A percentile compares a stretch with the other conserved stretches of the same genome.
Evolutionary conservation across 345 rosid genomes (phyloP).

Genomic region (Rhodamnia argentea): DNA sequence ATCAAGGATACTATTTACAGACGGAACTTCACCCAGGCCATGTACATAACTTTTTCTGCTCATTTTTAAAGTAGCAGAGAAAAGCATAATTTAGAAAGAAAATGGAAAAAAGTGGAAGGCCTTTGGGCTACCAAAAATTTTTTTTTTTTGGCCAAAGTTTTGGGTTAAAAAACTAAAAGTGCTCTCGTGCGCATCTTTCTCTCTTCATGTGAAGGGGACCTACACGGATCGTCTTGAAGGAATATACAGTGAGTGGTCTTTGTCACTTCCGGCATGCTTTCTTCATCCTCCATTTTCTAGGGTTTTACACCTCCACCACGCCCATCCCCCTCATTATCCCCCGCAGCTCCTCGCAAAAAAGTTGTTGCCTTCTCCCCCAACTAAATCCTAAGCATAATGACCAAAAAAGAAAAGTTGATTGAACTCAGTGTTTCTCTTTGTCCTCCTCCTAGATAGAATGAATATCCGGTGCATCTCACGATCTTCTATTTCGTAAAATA

Average conservation of each 20-base stretch:
- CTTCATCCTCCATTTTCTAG: conserved; percentile 27
- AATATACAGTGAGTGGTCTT: conserved; percentile 50
- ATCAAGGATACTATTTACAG: not conserved
- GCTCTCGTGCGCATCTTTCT: conserved; percentile 19
- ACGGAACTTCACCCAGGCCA: not conserved
- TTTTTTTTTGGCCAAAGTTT: not conserved
- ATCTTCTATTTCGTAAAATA: not conserved
- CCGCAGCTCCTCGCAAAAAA: not conserved
- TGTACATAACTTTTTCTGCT: not conserved
- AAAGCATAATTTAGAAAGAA: not conserved
- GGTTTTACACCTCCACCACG: conserved; percentile 20
- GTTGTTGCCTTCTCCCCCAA: not conserved
- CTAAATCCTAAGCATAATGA: not conserved
- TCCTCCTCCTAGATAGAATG: not conserved
- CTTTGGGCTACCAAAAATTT: not conserved
- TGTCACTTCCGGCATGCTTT: conserved; percentile 51
- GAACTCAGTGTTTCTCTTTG: not conserved
- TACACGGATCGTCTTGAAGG: conserved; percentile 32
- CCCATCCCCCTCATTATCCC: not conserved
- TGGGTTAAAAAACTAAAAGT: conserved; percentile 11
- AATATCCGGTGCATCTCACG: not conserved
- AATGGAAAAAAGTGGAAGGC: not conserved
- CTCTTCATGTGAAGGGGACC: conserved; percentile 10
- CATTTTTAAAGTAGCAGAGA: not conserved
- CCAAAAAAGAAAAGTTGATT: not conserved